Evolutionary conservation across 164 flowering plant species (phyloP), one percentile per base, ranked within the genome.

Genomic region (Magnolia officinalis): DNA sequence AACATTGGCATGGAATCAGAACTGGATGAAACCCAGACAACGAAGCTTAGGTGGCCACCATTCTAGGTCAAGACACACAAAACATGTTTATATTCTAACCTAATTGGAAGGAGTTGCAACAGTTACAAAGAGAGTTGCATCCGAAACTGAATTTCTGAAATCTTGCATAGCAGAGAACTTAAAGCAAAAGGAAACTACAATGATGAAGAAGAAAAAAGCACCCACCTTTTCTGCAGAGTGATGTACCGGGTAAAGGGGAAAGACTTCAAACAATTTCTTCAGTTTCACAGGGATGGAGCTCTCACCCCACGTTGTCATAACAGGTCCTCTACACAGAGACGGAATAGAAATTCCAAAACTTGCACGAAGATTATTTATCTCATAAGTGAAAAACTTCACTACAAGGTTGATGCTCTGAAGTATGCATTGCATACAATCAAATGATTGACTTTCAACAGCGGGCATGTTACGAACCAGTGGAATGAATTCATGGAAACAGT

Each of bases 371-470:
- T 80, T 78, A 23, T 68, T 71, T 21, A 19, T 79, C 69, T 81
- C 86, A 75, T 80, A 24, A 70, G 78, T 70, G 65, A 85, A 83
- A 78, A 79, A 85, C 58, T 72, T 81, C 20, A 92, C 84, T 8
- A 87, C 84, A 76, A 82, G 81, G 80, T 88, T 86, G 73, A 92
- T 80, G 84, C 97, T 87, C 76, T 87, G 89, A 77, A 96, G 94
- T 78, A 90, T 80, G 70, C 61, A 82, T 26, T 80, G 80, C 89
- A 94, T 84, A 76, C 95, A 91, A 72, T 91, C 91, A 86, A 85
- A 89, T 50, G 90, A 84, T 51, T 84, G 90, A 7, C 79, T 81
- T 76, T 92, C 94, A 52, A 87, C 80, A 24, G 14, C 70, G n/a
- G 85, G 67, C 78, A 58, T 75, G 20, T 77, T 26, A 37, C 82